Evolutionary conservation across 768 basidiomycete genomes (phyloP).

Genomic region (Lactarius deliciosus): DNA sequence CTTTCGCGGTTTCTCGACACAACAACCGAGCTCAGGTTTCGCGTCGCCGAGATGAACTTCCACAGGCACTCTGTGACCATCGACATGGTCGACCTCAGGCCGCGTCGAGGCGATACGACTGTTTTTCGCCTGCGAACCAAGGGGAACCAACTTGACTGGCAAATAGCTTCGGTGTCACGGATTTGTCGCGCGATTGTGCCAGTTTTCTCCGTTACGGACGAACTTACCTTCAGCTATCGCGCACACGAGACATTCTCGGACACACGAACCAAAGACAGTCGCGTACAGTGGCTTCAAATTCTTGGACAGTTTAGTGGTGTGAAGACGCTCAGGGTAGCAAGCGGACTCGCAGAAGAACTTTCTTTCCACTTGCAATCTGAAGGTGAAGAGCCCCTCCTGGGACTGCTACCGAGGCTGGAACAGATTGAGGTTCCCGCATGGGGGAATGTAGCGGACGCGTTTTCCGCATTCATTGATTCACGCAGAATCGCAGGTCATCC

Average conservation of each 20-base stretch:
- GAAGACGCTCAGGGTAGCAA: not conserved
- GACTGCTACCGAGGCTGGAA: not conserved
- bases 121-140: not conserved
- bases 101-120: not conserved
- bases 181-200: not conserved
- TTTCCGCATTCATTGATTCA: conserved; percentile 1
- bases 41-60: not conserved
- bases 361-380: conserved; percentile 1
- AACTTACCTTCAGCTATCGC: not conserved
- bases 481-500: not conserved
- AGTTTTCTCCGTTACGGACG: not conserved
- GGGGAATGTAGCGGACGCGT: not conserved
- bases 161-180: not conserved
- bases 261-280: not conserved
- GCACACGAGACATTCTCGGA: not conserved
- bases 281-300: not conserved
- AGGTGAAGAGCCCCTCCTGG: not conserved
- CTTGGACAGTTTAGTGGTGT: not conserved
- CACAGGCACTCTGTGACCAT: not conserved
- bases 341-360: not conserved
- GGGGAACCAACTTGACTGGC: not conserved
- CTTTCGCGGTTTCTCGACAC: conserved; percentile 2
- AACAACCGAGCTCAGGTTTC: not conserved
- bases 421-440: not conserved
- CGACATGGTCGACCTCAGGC: not conserved